phyloP scores from a whole-genome alignment of 306 rosid species.

The Prunus armeniaca region DNA sequence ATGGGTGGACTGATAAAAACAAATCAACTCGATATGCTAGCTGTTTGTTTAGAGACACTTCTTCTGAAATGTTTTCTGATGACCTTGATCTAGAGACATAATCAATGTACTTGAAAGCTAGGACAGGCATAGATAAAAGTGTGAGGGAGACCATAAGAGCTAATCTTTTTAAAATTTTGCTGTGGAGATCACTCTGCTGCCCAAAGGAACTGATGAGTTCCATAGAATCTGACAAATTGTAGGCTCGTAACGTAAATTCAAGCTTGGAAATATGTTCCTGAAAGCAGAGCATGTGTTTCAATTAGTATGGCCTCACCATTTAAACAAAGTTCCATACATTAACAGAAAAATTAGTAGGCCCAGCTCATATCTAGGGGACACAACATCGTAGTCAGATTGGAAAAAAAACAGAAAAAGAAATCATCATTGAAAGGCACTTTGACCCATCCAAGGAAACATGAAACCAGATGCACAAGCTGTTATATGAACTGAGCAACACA shows the following conservation, averaged over 20 bases:
- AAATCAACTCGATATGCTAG: slow-evolving; percentile 70
- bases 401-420: not conserved
- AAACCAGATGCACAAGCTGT: not conserved
- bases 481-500: not conserved
- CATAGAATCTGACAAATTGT: slow-evolving; percentile 32
- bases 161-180: slow-evolving; percentile 44
- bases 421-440: not conserved
- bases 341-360: not conserved
- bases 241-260: slow-evolving; percentile 36
- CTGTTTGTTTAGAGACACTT: slow-evolving; percentile 66
- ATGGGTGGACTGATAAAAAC: slow-evolving; percentile 79
- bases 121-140: slow-evolving; percentile 47
- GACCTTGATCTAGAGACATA: slow-evolving; percentile 60
- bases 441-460: not conserved
- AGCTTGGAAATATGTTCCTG: slow-evolving; percentile 58
- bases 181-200: slow-evolving; percentile 30
- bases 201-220: slow-evolving; percentile 25
- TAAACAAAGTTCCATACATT: not conserved
- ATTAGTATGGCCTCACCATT: not conserved
- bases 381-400: not conserved
- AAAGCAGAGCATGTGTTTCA: slow-evolving; percentile 15
- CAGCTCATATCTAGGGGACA: not conserved
- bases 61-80: slow-evolving; percentile 53
- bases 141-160: slow-evolving; percentile 53
- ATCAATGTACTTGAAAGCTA: slow-evolving; percentile 56